Percentiles rank a stretch among this genome's conserved stretches.
Evolutionary conservation across 1,284 basidiomycete species (phyloP).

Genomic region (Fistulinella staudtii): DNA sequence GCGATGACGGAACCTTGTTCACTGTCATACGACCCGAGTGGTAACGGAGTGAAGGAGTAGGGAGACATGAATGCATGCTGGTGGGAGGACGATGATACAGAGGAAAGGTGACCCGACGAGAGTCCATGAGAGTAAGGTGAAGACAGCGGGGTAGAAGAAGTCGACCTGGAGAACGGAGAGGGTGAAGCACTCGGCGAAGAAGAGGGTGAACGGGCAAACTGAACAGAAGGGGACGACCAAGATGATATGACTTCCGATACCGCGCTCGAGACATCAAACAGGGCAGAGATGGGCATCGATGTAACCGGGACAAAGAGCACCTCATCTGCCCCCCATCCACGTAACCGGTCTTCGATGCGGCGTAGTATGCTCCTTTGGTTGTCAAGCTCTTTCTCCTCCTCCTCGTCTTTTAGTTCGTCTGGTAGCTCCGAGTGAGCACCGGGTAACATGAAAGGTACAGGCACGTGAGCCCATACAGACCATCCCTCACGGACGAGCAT

Average conservation of each 20-base stretch:
- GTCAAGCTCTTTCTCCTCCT: conserved; percentile 31
- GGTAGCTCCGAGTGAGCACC: conserved; percentile 22
- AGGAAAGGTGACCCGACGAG: conserved; percentile 28
- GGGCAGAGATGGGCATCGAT: conserved; percentile 21
- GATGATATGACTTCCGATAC: conserved; percentile 18
- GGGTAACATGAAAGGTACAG: conserved; percentile 37
- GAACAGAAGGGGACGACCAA: conserved; percentile 28
- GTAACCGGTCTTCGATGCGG: conserved; percentile 50
- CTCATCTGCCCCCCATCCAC: conserved; percentile 63
- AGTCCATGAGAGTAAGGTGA: conserved; percentile 27
- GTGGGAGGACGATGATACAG: conserved; percentile 27
- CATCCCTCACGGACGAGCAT: conserved; percentile 63
- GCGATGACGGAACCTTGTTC: conserved; percentile 43
- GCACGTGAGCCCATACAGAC: conserved; percentile 67
- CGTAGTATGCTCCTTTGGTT: conserved; percentile 26
- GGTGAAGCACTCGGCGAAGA: conserved; percentile 32
- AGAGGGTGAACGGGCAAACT: conserved; percentile 23
- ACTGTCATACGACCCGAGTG: conserved; percentile 27
- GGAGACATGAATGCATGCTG: conserved; percentile 24
- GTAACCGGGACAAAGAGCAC: conserved; percentile 47
- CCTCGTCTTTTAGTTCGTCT: conserved; percentile 30
- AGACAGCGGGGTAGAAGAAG: conserved; percentile 32
- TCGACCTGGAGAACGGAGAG: conserved; percentile 32
- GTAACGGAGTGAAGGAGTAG: conserved; percentile 29
- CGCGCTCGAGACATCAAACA: conserved; percentile 29